Conservation (phyloP, 2,329 filamentous ascomycete genomes). For the Phaeoacremonium minimum region DNA sequence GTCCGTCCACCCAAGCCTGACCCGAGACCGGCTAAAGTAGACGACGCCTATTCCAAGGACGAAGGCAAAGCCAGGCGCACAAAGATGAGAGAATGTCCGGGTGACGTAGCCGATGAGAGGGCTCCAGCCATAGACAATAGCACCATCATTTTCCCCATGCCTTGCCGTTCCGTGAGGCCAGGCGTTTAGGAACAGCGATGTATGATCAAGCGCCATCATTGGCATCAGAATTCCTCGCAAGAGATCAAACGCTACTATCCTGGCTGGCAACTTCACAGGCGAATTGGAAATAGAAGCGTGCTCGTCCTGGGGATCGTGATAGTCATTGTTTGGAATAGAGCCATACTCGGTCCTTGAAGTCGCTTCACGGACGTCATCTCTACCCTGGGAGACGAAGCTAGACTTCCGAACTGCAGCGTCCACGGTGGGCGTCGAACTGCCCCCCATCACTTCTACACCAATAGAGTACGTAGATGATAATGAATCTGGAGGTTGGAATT, state of each 20-base stretch:
- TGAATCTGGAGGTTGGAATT: no score
- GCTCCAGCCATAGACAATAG: slow-evolving; percentile 30
- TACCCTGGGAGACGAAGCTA: no score
- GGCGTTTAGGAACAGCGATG: slow-evolving; percentile 27
- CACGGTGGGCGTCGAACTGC: no score
- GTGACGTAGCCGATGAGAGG: slow-evolving; percentile 28
- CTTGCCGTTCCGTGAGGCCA: slow-evolving; percentile 35
- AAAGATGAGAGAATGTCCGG: slow-evolving; percentile 38
- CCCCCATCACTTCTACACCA: no score
- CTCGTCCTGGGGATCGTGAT: no score
- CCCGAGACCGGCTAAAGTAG: slow-evolving; percentile 37
- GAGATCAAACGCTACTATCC: slow-evolving; percentile 39
- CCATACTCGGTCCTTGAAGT: no score
- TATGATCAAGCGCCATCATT: slow-evolving; percentile 40
- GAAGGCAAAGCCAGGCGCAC: slow-evolving; percentile 39
- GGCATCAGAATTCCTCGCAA: slow-evolving; percentile 39
- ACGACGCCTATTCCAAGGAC: slow-evolving; percentile 40
- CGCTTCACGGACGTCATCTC: no score
- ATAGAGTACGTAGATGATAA: no score
- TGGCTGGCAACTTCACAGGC: no score
- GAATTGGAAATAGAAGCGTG: no score
- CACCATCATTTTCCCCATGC: slow-evolving; percentile 29
- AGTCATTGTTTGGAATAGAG: no score
- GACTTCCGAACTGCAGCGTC: no score
- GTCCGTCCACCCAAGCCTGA: slow-evolving; percentile 31